Base-by-base conservation (phyloP, 1,139 yeast species). In the Zygoascus hellenicus region DNA sequence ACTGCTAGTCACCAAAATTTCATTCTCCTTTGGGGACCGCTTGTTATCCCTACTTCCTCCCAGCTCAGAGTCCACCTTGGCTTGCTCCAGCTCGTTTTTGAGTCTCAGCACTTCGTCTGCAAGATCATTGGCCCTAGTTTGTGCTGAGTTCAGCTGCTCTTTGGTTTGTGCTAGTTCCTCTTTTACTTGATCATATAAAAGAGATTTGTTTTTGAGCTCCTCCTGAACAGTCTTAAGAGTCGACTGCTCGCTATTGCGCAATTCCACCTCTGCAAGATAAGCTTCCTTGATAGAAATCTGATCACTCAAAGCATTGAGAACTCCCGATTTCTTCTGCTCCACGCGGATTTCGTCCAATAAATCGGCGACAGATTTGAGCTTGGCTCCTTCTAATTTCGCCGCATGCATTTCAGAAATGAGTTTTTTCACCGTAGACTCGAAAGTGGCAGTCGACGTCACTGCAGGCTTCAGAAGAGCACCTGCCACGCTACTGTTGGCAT, bases 381-480 rank as follows among this genome's bases (percentile, higher is more conserved):
- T 75, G 45, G 71, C 64, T 31, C 66, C 66, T 53, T 75, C 77
- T 35, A 71, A 62, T 46, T 66, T 68, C 34, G 74, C 76, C 26
- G 68, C 60, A 17, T 76, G 74, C 11, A 76, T 63, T 52, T 76
- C 78, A n/a, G 68, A 63, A 15, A 75, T 70, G 46, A 76, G 60
- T 14, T 68, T 59, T 51, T 71, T 72, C 31, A 76, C 70, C 1
- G 77, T 70, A 22, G 64, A 65, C 42, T 75, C 83, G 46, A 83
- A 66, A 38, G 74, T 74, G 3, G 77, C 70, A 38, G 82, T 71
- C 38, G 78, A 75, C 2, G 80, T 74, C 22, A 81, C 74, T 30
- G 81, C 78, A 22, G 83, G 77, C 59, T 80, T 81, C 55, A 77
- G 76, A 60, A 78, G 81, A 38, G 80, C 74, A 1, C 89, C 90